Base-by-base conservation (phyloP, 768 basidiomycete genomes). In the Lanmaoa rubissima region DNA sequence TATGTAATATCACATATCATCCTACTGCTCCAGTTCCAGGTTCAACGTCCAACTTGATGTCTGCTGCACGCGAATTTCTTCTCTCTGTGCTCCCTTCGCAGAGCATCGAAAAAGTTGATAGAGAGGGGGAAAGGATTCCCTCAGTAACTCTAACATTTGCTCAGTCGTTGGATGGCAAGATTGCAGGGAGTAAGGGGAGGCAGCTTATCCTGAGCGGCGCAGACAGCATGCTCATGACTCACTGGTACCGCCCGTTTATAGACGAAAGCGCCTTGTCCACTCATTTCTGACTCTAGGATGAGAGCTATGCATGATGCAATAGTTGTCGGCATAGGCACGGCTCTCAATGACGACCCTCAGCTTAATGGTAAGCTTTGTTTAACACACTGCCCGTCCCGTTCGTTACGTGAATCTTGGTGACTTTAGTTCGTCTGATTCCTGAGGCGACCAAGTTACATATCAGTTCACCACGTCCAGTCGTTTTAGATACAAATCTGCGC, bases 211-310 rank as follows among this genome's bases (percentile, higher is more conserved):
- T 99, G 39, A 94, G 92, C 62, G 92, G 96, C 8, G 73, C 77
- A 45, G 90, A 97, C 65, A 93, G 90, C 71, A 88, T 95, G 86
- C 61, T 82, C 41, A 92, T 99, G 88, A 98, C 96, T 12, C 96
- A 98, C 71, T 90, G 91, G 94, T 93, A 65, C 59, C 61, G 11
- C 26, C 17, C 40, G 11, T 55, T 21, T 34, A 24, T 38, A 45
- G 19, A 39, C 35, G 26, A 53, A 52, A 41, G 17, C 32, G 31
- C 19, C 11, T 36, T 34, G 17, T 48, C 28, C 42, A 32, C 51
- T 48, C 44, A 63, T 39, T 32, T 49, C 17, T 24, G 19, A 47
- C 58, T 47, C 48, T 61, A 96, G 94, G 86, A 85, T 98, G 84
- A 79, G 96, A 59, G 80, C 92, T 0, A 83, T 92, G 80, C 96